Percentiles rank a stretch among this genome's conserved stretches.
phyloP scores from a whole-genome alignment of 2,329 filamentous ascomycete species.

The Westerdykella sp. region DNA sequence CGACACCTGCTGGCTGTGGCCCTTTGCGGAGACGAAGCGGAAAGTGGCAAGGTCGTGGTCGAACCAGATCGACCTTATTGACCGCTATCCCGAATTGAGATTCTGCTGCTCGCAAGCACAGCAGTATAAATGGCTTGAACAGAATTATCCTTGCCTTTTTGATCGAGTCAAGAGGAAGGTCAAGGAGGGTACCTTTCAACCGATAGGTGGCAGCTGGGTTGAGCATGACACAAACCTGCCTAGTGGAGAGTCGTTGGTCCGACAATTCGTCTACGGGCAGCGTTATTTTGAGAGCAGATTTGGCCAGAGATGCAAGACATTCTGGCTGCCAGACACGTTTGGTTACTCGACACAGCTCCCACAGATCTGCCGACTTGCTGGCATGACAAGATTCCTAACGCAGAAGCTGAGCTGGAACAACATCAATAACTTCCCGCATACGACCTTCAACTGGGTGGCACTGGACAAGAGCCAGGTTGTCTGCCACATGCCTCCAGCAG shows the following conservation, averaged over 20 bases:
- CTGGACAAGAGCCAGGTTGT: conserved; percentile 94
- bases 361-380: conserved; percentile 86
- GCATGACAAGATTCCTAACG: conserved; percentile 94
- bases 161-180: conserved; percentile 89
- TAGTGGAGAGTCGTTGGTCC: conserved; percentile 85
- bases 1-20: conserved; percentile 98
- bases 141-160: conserved; percentile 80
- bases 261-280: conserved; percentile 94
- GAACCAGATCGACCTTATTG: conserved; percentile 92
- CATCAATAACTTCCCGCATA: conserved; percentile 98
- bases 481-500: conserved; percentile 92
- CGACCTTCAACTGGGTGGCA: conserved; percentile 97
- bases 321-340: conserved; percentile 98
- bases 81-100: conserved; percentile 86
- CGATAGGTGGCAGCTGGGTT: conserved; percentile 96
- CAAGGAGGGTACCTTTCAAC: conserved; percentile 83
- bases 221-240: conserved; percentile 98
- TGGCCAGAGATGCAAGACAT: conserved; percentile 79
- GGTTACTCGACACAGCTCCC: conserved; percentile 94
- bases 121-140: conserved; percentile 96
- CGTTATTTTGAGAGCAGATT: conserved; percentile 92
- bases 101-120: conserved; percentile 93
- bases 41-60: conserved; percentile 96
- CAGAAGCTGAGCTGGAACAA: conserved; percentile 99
- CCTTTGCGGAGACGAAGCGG: conserved; percentile 93